phyloP scores from a whole-genome alignment of 106 monocot species.

The Triglochin maritima region DNA sequence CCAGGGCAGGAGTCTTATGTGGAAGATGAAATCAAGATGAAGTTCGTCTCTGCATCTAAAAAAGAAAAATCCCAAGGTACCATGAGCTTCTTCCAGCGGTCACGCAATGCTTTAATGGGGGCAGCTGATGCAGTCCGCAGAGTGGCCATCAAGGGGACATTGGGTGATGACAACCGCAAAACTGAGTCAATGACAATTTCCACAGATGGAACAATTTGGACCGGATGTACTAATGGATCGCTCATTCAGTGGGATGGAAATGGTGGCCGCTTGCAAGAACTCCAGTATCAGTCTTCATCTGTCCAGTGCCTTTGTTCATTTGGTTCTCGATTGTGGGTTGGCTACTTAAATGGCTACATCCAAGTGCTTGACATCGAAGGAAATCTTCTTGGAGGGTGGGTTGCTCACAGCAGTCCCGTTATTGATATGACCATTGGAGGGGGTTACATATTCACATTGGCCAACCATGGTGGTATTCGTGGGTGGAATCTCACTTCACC shows the following conservation, averaged over 20 bases:
- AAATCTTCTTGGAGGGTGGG: slow-evolving; percentile 61
- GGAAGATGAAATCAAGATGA: slow-evolving; percentile 82
- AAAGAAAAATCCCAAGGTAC: slow-evolving; percentile 81
- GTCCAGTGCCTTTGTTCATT: slow-evolving; percentile 69
- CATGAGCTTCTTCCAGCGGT: slow-evolving; percentile 81
- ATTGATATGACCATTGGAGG: slow-evolving; percentile 72
- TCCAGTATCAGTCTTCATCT: slow-evolving; percentile 53
- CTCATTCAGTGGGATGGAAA: slow-evolving; percentile 92
- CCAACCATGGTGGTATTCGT: slow-evolving; percentile 90
- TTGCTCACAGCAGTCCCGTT: slow-evolving; percentile 76
- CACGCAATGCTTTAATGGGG: slow-evolving; percentile 85
- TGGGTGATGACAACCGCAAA: slow-evolving; percentile 67
- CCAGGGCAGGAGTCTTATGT: slow-evolving; percentile 28
- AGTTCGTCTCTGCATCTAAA: slow-evolving; percentile 46
- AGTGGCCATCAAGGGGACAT: slow-evolving; percentile 70
- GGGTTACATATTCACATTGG: slow-evolving; percentile 65
- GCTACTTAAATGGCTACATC: slow-evolving; percentile 62
- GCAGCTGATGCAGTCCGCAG: slow-evolving; percentile 92
- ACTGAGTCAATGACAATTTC: slow-evolving; percentile 58
- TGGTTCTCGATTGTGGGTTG: slow-evolving; percentile 70
- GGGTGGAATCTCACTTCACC: slow-evolving; percentile 80
- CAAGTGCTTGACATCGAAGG: slow-evolving; percentile 81
- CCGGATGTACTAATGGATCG: slow-evolving; percentile 76
- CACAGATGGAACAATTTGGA: slow-evolving; percentile 77
- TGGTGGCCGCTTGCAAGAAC: slow-evolving; percentile 65